Conservation (phyloP, 805 yeast species). For the Debaryomyces maramus region DNA sequence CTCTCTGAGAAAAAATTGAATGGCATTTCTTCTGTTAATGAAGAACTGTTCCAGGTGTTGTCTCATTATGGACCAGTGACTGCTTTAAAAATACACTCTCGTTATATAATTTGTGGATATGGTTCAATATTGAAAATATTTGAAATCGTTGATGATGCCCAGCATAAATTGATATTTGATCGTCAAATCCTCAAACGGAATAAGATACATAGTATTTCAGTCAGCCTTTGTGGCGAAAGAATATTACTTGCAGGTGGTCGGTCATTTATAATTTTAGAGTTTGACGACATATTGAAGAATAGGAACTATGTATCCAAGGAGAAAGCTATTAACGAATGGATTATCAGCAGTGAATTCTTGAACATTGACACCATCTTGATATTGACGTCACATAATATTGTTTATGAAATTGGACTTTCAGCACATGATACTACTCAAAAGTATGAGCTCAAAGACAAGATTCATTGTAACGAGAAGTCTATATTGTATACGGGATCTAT, state of each 20-base stretch:
- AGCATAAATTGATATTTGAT: conserved; percentile 35
- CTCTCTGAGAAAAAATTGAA: conserved; percentile 2
- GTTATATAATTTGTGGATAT: conserved; percentile 55
- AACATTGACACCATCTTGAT: conserved; percentile 40
- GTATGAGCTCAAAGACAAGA: conserved; percentile 26
- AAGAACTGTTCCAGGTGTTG: conserved; percentile 14
- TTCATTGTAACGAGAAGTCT: conserved; percentile 67
- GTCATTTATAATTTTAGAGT: conserved; percentile 51
- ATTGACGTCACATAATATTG: conserved; percentile 78
- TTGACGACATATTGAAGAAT: conserved; percentile 28
- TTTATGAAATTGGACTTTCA: conserved; percentile 39
- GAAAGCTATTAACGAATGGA: conserved; percentile 74
- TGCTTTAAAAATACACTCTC: conserved; percentile 48
- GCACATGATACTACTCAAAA: conserved; percentile 21
- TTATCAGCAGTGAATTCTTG: conserved; percentile 58
- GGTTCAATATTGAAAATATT: conserved; percentile 68
- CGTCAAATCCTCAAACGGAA: conserved; percentile 61
- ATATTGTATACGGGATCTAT: conserved; percentile 87
- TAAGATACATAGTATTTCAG: conserved; percentile 77
- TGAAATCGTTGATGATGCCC: conserved; percentile 31
- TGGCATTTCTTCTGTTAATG: conserved; percentile 12
- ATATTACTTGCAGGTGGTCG: conserved; percentile 67
- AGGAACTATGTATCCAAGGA: conserved; percentile 31
- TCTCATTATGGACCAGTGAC: conserved; percentile 70
- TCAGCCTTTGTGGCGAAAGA: conserved; percentile 27